Percentiles rank a stretch among this genome's conserved stretches.
These are phyloP conservation scores for Coemansia sp. DNA, from an alignment of 192 early-diverging fungal genomes.

Conservation along the genomic window DNA sequence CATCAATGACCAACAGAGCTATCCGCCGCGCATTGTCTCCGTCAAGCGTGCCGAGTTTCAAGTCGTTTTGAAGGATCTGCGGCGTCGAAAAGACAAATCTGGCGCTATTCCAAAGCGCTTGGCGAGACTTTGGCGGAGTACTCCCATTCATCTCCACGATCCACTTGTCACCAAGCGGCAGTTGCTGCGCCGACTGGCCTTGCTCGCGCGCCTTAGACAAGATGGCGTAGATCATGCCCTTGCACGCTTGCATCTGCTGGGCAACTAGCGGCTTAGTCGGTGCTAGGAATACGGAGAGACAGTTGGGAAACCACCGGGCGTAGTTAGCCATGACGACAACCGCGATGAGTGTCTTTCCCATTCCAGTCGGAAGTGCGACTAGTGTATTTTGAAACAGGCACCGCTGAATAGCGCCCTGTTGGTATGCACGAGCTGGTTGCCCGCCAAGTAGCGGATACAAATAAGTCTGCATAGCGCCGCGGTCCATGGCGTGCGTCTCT, in stretches of 20 bases:
- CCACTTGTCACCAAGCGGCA: constrained; percentile 19
- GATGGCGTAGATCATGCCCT: constrained; percentile 73
- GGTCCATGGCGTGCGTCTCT: constrained; percentile 34
- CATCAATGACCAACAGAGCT: constrained; percentile 80
- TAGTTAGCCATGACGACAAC: constrained; percentile 93
- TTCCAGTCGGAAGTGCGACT: constrained; percentile 79
- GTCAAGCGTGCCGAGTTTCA: constrained; percentile 65
- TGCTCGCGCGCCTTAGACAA: constrained; percentile 62
- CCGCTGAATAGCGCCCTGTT: constrained; percentile 79
- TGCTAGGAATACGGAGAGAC: constrained; percentile 86
- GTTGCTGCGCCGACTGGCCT: background rate
- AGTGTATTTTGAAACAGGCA: constrained; percentile 83
- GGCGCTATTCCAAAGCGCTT: constrained; percentile 63
- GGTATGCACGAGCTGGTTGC: constrained; percentile 74
- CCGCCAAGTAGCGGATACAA: constrained; percentile 49
- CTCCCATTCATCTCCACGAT: constrained; percentile 68
- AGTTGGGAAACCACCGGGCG: constrained; percentile 88
- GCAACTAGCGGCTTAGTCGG: constrained; percentile 90
- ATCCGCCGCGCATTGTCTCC: constrained; percentile 60
- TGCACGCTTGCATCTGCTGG: constrained; percentile 91
- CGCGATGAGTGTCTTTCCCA: constrained; percentile 95
- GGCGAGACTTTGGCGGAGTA: constrained; percentile 56
- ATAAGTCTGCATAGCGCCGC: constrained; percentile 36
- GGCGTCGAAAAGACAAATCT: constrained; percentile 88
- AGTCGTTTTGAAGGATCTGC: constrained; percentile 85